Evolutionary conservation across 495 filamentous ascomycete species (phyloP).

Genomic region (Chlorociboria aeruginascens): DNA sequence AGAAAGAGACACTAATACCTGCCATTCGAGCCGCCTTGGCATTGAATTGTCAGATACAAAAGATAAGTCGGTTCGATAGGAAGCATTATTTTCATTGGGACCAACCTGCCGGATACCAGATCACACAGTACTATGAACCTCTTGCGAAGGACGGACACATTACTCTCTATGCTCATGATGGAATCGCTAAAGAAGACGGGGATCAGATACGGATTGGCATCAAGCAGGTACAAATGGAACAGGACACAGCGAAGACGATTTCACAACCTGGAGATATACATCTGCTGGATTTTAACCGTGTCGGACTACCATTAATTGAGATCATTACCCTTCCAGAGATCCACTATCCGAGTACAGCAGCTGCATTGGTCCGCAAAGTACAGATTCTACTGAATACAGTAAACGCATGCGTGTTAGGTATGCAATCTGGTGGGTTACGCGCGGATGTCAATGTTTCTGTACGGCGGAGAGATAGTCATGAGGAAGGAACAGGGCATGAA

Average conservation of each 20-base stretch:
- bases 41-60: constrained; percentile 66
- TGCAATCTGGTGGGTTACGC: constrained; percentile 85
- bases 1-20: constrained; percentile 71
- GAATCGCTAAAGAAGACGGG: constrained; percentile 60
- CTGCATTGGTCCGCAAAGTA: constrained; percentile 77
- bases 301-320: constrained; percentile 82
- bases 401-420: constrained; percentile 73
- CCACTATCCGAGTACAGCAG: constrained; percentile 71
- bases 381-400: constrained; percentile 71
- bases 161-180: constrained; percentile 60
- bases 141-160: constrained; percentile 71
- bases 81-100: constrained; percentile 99
- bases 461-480: constrained; percentile 32
- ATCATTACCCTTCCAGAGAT: constrained; percentile 88
- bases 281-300: constrained; percentile 88
- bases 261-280: constrained; percentile 60
- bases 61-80: constrained; percentile 71
- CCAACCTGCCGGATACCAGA: constrained; percentile 91
- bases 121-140: constrained; percentile 89
- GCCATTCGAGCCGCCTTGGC: constrained; percentile 82
- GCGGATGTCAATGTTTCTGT: constrained; percentile 96
- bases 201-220: constrained; percentile 61
- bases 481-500: constrained; percentile 27
- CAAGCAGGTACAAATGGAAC: constrained; percentile 90
- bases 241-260: constrained; percentile 92